Percentiles rank a stretch among this genome's conserved stretches.
phyloP scores from a whole-genome alignment of 2,329 filamentous ascomycete genomes.

The Alternaria novae-zelandiae region DNA sequence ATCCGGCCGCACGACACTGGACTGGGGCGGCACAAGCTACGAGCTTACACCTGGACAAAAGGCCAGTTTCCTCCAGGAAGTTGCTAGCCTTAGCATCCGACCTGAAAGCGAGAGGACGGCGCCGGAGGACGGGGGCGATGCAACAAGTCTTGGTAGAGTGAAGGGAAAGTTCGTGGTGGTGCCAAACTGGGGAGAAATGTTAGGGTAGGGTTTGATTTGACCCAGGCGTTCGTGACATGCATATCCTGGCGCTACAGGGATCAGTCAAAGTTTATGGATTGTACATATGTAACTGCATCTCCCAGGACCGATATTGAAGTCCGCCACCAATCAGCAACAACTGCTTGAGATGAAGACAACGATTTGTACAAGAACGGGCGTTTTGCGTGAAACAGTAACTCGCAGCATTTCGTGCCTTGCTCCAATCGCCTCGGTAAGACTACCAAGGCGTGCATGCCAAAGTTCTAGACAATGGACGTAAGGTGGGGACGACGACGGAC shows the following conservation, averaged over 20 bases:
- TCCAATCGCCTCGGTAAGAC: background rate
- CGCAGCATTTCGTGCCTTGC: background rate
- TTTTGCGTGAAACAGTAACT: background rate
- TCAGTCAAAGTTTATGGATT: background rate
- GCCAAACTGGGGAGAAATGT: conserved; percentile 65
- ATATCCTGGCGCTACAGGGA: background rate
- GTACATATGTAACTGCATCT: background rate
- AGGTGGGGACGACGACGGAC: background rate
- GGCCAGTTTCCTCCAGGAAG: conserved; percentile 66
- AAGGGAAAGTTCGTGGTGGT: conserved; percentile 69
- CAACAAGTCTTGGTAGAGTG: conserved; percentile 66
- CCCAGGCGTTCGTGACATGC: background rate
- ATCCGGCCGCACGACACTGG: conserved; percentile 66
- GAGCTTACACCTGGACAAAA: conserved; percentile 63
- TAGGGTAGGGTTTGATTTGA: conserved; percentile 32
- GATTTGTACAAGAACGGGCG: background rate
- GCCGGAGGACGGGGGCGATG: conserved; percentile 49
- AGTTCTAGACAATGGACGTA: background rate
- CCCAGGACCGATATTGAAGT: background rate
- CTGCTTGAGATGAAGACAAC: background rate
- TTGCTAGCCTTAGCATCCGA: conserved; percentile 50
- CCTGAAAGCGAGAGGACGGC: conserved; percentile 45
- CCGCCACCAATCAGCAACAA: background rate
- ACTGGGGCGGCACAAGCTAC: conserved; percentile 68
- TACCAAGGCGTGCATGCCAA: background rate